phyloP scores from a whole-genome alignment of 495 filamentous ascomycete species.

The Massariosphaeria phaeospora region DNA sequence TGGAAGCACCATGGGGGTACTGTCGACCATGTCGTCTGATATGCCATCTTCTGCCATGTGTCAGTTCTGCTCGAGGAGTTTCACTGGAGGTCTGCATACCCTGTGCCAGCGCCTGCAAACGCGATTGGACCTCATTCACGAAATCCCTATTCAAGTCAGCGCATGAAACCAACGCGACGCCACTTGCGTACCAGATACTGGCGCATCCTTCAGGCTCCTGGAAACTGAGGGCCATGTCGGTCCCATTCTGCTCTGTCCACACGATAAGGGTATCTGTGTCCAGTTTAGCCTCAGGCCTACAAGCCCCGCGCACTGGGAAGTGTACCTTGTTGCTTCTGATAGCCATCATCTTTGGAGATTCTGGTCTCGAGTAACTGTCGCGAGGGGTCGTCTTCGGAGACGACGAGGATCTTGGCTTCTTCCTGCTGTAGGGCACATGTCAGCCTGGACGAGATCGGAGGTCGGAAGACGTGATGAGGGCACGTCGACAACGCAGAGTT shows the following conservation, averaged over 20 bases:
- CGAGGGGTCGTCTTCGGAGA: constrained; percentile 85
- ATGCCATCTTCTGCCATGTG: constrained; percentile 68
- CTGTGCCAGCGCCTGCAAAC: constrained; percentile 40
- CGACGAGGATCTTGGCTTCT: constrained; percentile 82
- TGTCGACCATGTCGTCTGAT: constrained; percentile 79
- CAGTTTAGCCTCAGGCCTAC: not conserved
- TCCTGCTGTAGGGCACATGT: constrained; percentile 47
- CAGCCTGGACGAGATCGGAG: constrained; percentile 5
- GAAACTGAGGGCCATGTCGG: constrained; percentile 97
- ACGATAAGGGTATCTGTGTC: constrained; percentile 87
- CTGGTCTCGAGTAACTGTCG: constrained; percentile 81
- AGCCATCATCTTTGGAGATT: constrained; percentile 90
- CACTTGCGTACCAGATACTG: constrained; percentile 77
- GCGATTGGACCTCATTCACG: constrained; percentile 75
- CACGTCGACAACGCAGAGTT: constrained; percentile 11
- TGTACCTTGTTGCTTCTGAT: constrained; percentile 96
- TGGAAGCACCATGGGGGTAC: constrained; percentile 67
- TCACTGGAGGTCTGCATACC: constrained; percentile 9
- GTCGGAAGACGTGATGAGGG: constrained; percentile 4
- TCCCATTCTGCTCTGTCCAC: constrained; percentile 83
- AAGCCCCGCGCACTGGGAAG: constrained; percentile 17
- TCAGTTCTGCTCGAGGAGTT: not conserved
- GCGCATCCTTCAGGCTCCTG: constrained; percentile 95
- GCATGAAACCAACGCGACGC: not conserved
- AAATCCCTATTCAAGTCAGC: constrained; percentile 65